Evolutionary conservation across 257 asterid genomes (phyloP), one percentile per base, ranked within the genome.

Genomic region (Salvia splendens): DNA sequence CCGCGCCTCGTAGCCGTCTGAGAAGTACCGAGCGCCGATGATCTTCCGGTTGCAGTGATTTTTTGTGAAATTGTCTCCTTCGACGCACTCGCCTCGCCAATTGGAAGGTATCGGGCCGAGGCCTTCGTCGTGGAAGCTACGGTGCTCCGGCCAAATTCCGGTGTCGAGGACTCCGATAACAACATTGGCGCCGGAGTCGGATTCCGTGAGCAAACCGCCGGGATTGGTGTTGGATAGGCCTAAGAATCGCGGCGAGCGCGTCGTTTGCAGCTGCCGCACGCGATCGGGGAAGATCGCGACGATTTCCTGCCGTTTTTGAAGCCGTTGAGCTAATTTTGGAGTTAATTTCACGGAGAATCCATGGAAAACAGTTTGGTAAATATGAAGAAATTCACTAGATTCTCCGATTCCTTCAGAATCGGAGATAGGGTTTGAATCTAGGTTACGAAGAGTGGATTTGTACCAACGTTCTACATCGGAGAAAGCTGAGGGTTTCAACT

Each of bases 161-260:
- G 96, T 92, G 50, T 92, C 98, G 3, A 92, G 35, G 0, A 92
- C 56, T 8, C 98, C 98, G 14, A 92, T 83, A 6, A 92, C 53
- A 0, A 87, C 89, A 24, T 82, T 84, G 5, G 95, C 77, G 6
- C 96, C 98, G 0, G 84, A 82, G 35, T 89, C 87, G 0, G 96
- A 89, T 69, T 89, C 94, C 0, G 79, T 51, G 28, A 84, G 14
- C 40, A 92, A 75, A n/a, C 78, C 75, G 1, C 71, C 33, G 4
- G 84, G 89, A n/a, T 79, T 74, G 1, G 56, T 0, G 0, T 73
- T 47, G 5, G 80, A 64, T 4, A 88, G 45, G 30, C 98, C 96
- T 0, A 91, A 83, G 62, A 91, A 91, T 33, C 53, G 67, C 6
- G 96, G 87, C 1, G 98, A 82, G 1, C 96, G 80, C 35, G 98